Conservation (phyloP, 192 early-diverging fungal species). For the Rhizoclosmatium globosum region DNA sequence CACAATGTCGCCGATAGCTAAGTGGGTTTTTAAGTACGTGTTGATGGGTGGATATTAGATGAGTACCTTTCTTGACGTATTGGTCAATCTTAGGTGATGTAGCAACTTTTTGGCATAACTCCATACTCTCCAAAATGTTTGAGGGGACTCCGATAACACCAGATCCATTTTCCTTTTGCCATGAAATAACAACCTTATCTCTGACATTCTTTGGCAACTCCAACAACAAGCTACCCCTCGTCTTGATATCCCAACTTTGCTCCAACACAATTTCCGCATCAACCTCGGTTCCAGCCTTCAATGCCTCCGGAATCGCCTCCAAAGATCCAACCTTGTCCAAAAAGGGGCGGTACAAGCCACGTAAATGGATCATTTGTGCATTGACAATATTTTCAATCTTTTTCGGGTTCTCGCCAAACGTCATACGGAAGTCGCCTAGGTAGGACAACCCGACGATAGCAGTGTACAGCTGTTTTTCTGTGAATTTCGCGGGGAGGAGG, state of each 20-base stretch:
- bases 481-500: constrained; percentile 82
- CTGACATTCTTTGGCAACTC: constrained; percentile 84
- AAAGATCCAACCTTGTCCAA: constrained; percentile 48
- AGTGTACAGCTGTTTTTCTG: constrained; percentile 79
- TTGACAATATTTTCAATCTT: constrained; percentile 96
- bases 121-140: constrained; percentile 37
- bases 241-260: constrained; percentile 52
- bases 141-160: constrained; percentile 49
- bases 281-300: not conserved
- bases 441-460: constrained; percentile 90
- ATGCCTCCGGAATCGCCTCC: constrained; percentile 31
- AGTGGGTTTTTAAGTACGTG: constrained; percentile 35
- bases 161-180: constrained; percentile 44
- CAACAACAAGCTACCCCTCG: constrained; percentile 74
- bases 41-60: not conserved
- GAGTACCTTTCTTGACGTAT: constrained; percentile 54
- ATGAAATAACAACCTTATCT: constrained; percentile 47
- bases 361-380: constrained; percentile 73
- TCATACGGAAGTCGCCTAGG: constrained; percentile 92
- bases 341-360: constrained; percentile 53
- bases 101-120: constrained; percentile 54
- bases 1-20: constrained; percentile 72
- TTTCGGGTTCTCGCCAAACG: constrained; percentile 90
- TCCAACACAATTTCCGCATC: constrained; percentile 8
- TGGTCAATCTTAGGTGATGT: constrained; percentile 42